These are phyloP conservation scores for Nothophaeocryptopus gaeumannii DNA, from an alignment of 2,329 filamentous ascomycete genomes.

Conservation along the genomic window DNA sequence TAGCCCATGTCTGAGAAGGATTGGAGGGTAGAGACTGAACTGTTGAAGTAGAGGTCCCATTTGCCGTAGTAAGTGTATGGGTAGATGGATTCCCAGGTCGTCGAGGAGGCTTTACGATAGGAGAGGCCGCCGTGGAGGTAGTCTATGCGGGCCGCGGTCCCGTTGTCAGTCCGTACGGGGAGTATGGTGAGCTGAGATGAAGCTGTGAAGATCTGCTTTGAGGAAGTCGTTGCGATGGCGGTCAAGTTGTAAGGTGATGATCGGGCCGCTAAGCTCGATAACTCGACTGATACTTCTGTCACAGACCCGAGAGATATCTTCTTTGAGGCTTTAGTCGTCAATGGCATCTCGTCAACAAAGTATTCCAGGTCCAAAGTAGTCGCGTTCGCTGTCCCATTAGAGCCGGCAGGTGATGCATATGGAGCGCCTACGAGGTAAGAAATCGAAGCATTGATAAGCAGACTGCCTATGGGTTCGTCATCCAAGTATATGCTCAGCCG, in stretches of 20 bases:
- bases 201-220: conserved; percentile 35
- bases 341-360: conserved; percentile 22
- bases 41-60: conserved; percentile 35
- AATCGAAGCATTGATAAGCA: conserved; percentile 45
- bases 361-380: background rate
- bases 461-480: conserved; percentile 36
- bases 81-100: conserved; percentile 39
- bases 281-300: background rate
- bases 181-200: conserved; percentile 39
- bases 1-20: conserved; percentile 42
- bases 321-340: background rate
- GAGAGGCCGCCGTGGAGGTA: conserved; percentile 45
- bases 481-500: conserved; percentile 47
- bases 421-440: conserved; percentile 37
- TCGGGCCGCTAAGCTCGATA: background rate
- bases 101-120: conserved; percentile 35
- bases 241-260: conserved; percentile 36
- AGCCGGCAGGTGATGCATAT: too few species aligned
- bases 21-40: conserved; percentile 37
- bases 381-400: too few species aligned
- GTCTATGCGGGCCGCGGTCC: conserved; percentile 47
- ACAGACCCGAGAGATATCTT: conserved; percentile 27
- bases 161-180: conserved; percentile 38
- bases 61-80: conserved; percentile 46
- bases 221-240: conserved; percentile 34